phyloP scores from a whole-genome alignment of 2,329 filamentous ascomycete genomes.

The Lachnellula occidentalis region DNA sequence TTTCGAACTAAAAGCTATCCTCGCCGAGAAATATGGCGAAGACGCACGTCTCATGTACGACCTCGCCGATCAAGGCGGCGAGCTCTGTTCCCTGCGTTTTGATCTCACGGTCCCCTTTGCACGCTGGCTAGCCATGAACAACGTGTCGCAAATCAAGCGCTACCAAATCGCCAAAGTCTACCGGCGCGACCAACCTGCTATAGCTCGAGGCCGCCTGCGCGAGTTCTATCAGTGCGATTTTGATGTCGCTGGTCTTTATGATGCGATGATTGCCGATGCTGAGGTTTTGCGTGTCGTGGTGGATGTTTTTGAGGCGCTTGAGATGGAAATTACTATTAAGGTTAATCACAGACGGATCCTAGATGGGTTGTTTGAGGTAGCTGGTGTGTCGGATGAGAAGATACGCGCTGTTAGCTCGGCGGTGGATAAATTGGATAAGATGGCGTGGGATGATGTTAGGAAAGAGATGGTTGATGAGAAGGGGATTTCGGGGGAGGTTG shows the following conservation, averaged over 20 bases:
- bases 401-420: slow-evolving; percentile 85
- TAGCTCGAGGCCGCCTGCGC: slow-evolving; percentile 87
- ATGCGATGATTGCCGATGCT: slow-evolving; percentile 86
- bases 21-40: slow-evolving; percentile 87
- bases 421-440: slow-evolving; percentile 93
- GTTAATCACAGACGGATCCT: slow-evolving; percentile 93
- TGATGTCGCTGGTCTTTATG: slow-evolving; percentile 83
- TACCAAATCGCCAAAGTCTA: slow-evolving; percentile 96
- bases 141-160: slow-evolving; percentile 78
- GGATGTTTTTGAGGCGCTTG: slow-evolving; percentile 79
- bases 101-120: slow-evolving; percentile 88
- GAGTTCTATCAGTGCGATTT: slow-evolving; percentile 99
- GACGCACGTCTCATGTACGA: slow-evolving; percentile 91
- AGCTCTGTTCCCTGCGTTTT: slow-evolving; percentile 78
- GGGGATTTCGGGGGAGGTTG: slow-evolving; percentile 68
- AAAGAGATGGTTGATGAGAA: slow-evolving; percentile 94
- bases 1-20: slow-evolving; percentile 81
- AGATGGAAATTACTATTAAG: slow-evolving; percentile 79
- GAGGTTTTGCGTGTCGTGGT: slow-evolving; percentile 80
- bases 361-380: slow-evolving; percentile 86
- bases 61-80: slow-evolving; percentile 79
- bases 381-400: slow-evolving; percentile 81
- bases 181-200: slow-evolving; percentile 73
- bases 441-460: slow-evolving; percentile 82
- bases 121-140: slow-evolving; percentile 89